Evolutionary conservation across 23 red algal species (phyloP).

Genomic region (Chondrus crispus): DNA sequence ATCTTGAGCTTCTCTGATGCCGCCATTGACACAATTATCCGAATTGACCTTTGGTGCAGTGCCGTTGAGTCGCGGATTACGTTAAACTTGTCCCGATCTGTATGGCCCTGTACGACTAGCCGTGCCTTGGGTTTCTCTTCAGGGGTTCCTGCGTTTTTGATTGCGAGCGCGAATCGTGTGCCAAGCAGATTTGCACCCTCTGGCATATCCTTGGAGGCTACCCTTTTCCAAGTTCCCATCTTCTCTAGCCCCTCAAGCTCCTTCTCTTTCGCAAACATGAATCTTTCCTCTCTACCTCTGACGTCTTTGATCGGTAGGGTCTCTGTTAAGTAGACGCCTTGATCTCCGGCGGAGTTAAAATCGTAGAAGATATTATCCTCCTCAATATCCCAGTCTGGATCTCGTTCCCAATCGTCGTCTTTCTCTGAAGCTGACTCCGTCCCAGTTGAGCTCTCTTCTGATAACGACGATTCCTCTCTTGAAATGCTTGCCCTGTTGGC

Average conservation of each 20-base stretch:
- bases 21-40: neutral
- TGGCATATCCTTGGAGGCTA: neutral
- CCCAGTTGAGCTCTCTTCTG: no score
- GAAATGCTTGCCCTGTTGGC: no score
- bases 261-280: neutral
- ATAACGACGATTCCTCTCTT: no score
- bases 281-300: neutral
- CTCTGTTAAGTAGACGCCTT: neutral
- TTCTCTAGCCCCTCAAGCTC: neutral
- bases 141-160: neutral
- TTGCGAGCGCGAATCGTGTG: neutral
- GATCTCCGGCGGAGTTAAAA: neutral
- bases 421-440: no score
- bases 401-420: no score
- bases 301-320: neutral
- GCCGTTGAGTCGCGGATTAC: neutral
- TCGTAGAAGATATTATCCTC: neutral
- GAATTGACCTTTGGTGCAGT: neutral
- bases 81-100: neutral
- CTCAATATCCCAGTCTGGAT: no score
- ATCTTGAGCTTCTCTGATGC: neutral
- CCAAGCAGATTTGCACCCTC: neutral
- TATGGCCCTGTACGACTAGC: constrained; percentile 22
- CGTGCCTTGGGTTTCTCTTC: neutral
- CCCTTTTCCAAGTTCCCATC: neutral